A percentile compares a stretch with the other conserved stretches of the same genome.
These are phyloP conservation scores for Trichomonascaceae sp. DNA, from an alignment of 1,139 yeast species.

Conservation along the genomic window DNA sequence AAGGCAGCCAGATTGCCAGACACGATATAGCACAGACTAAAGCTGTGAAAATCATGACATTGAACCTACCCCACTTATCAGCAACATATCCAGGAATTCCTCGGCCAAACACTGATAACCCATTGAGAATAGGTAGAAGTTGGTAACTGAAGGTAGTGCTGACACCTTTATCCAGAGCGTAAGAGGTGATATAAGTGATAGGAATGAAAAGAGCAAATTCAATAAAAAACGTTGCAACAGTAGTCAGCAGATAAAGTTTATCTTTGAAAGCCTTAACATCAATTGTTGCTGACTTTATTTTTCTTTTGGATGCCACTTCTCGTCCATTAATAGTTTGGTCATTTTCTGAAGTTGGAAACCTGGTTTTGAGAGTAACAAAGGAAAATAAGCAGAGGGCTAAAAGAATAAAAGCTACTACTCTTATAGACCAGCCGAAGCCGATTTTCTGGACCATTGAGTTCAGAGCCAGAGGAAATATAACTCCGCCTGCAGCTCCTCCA, in stretches of 20 bases:
- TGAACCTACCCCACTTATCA: slow-evolving; percentile 47
- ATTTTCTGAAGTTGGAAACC: slow-evolving; percentile 26
- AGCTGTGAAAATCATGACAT: slow-evolving; percentile 44
- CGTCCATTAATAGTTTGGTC: neutral
- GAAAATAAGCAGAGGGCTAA: slow-evolving; percentile 37
- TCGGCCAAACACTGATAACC: slow-evolving; percentile 45
- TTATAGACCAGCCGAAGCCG: slow-evolving; percentile 59
- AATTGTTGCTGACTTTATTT: slow-evolving; percentile 23
- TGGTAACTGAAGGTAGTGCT: slow-evolving; percentile 40
- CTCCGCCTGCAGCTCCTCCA: slow-evolving; percentile 62
- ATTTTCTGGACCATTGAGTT: slow-evolving; percentile 40
- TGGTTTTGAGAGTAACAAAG: slow-evolving; percentile 40
- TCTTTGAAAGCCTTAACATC: slow-evolving; percentile 43
- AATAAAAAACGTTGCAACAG: slow-evolving; percentile 41
- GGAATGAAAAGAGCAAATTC: slow-evolving; percentile 49
- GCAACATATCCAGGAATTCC: slow-evolving; percentile 44
- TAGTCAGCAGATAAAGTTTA: slow-evolving; percentile 35
- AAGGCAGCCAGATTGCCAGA: slow-evolving; percentile 48
- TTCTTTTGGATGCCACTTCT: slow-evolving; percentile 4
- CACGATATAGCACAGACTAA: slow-evolving; percentile 32
- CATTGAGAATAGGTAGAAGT: slow-evolving; percentile 41
- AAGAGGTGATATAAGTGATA: slow-evolving; percentile 47
- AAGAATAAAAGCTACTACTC: slow-evolving; percentile 49
- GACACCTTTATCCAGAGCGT: slow-evolving; percentile 42
- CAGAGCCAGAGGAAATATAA: slow-evolving; percentile 52